These are phyloP conservation scores for Phytophthora rubi DNA, from an alignment of 352 stramenopile genomes.

Conservation along the genomic window DNA sequence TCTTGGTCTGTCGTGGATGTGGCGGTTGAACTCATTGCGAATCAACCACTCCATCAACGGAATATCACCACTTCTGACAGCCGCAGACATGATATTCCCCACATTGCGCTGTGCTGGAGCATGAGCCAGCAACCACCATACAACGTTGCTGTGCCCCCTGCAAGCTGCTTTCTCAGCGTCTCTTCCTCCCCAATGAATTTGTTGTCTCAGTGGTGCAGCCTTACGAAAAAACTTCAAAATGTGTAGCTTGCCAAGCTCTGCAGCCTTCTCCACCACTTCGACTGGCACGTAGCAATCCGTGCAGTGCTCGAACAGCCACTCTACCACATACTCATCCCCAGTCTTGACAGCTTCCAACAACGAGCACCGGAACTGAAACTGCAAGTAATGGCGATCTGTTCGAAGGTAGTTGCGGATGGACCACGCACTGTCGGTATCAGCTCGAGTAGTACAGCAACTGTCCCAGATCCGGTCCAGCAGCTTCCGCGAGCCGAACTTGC, in stretches of 20 bases:
- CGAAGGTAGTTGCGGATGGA: no score
- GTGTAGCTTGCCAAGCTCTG: background rate
- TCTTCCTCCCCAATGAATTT: background rate
- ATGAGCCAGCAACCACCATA: background rate
- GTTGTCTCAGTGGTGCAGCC: background rate
- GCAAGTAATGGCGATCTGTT: no score
- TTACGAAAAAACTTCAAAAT: background rate
- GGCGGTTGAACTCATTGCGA: background rate
- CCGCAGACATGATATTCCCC: background rate
- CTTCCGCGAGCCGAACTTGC: no score
- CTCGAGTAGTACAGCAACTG: no score
- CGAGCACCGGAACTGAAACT: no score
- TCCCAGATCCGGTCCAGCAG: no score
- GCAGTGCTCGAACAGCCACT: no score
- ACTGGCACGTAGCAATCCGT: background rate
- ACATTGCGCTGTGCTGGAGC: background rate
- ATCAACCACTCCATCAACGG: background rate
- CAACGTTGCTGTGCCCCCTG: background rate
- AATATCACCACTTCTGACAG: background rate
- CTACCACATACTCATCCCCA: no score
- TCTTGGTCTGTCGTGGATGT: background rate
- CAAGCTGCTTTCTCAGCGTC: background rate
- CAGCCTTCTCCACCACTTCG: background rate
- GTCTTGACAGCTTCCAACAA: no score
- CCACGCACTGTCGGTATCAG: no score